phyloP scores from a whole-genome alignment of 768 basidiomycete species.

The Xanthoconium purpureum region DNA sequence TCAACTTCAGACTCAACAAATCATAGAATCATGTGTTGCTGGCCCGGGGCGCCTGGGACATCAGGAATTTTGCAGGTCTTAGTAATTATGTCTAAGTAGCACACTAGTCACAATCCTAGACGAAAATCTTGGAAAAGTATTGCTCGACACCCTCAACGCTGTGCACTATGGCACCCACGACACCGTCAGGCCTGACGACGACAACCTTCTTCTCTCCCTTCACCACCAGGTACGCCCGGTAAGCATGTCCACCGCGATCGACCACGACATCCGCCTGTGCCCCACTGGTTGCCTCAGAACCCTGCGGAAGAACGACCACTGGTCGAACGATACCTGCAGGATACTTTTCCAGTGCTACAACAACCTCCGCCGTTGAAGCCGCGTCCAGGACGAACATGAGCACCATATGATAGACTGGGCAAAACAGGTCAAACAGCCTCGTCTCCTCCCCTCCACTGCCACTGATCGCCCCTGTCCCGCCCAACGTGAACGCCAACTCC shows the following conservation, averaged over 20 bases:
- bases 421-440: constrained; percentile 27
- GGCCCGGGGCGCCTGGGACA: no score
- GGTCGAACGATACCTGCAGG: constrained; percentile 3
- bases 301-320: constrained; percentile 15
- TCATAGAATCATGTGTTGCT: no score
- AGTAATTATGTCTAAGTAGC: no score
- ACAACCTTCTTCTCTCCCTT: constrained; percentile 32
- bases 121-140: constrained; percentile 20
- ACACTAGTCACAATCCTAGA: no score
- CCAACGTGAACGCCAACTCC: constrained; percentile 29
- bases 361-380: constrained; percentile 5
- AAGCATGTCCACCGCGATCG: constrained; percentile 39
- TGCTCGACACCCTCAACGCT: constrained; percentile 13
- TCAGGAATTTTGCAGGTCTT: no score
- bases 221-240: constrained; percentile 35
- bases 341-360: constrained; percentile 5
- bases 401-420: constrained; percentile 24
- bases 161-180: constrained; percentile 34
- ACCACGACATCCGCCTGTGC: constrained; percentile 33
- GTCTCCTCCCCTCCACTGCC: no score
- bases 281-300: background rate
- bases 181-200: constrained; percentile 45
- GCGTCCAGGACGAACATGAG: constrained; percentile 26
- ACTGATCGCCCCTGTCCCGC: background rate
- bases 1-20: no score